Percentiles rank a stretch among this genome's conserved stretches.
Evolutionary conservation across 2,329 filamentous ascomycete genomes (phyloP).

Genomic region (Xylaria sp.): DNA sequence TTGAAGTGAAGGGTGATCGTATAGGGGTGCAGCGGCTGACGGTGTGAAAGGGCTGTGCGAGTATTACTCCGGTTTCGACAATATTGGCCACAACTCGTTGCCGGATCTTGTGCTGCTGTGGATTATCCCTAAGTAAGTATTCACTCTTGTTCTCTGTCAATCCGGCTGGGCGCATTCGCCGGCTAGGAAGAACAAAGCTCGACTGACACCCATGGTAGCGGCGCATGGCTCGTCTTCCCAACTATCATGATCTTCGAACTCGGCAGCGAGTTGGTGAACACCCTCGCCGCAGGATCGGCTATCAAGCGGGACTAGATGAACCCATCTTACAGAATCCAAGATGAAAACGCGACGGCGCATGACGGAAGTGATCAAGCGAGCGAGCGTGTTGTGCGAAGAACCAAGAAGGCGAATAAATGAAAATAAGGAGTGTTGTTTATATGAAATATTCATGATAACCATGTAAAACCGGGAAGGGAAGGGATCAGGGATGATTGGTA

Average conservation of each 20-base stretch:
- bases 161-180: neutral
- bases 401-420: no score
- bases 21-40: no score
- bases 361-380: neutral
- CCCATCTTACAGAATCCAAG: neutral
- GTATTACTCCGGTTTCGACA: slow-evolving; percentile 50
- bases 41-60: slow-evolving; percentile 47
- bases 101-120: slow-evolving; percentile 46
- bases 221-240: slow-evolving; percentile 50
- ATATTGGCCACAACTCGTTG: slow-evolving; percentile 51
- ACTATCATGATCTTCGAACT: slow-evolving; percentile 47
- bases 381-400: neutral
- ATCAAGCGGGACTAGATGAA: slow-evolving; percentile 39
- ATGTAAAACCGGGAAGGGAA: neutral
- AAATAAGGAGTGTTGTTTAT: no score
- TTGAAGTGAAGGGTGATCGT: slow-evolving; percentile 10
- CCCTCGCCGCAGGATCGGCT: slow-evolving; percentile 34
- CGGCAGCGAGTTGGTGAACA: slow-evolving; percentile 45
- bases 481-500: no score
- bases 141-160: neutral
- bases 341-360: neutral
- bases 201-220: slow-evolving; percentile 36
- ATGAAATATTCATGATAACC: no score
- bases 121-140: slow-evolving; percentile 40
- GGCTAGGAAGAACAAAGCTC: neutral